Conservation (phyloP, 352 stramenopile genomes). For the Phytophthora capsici region DNA sequence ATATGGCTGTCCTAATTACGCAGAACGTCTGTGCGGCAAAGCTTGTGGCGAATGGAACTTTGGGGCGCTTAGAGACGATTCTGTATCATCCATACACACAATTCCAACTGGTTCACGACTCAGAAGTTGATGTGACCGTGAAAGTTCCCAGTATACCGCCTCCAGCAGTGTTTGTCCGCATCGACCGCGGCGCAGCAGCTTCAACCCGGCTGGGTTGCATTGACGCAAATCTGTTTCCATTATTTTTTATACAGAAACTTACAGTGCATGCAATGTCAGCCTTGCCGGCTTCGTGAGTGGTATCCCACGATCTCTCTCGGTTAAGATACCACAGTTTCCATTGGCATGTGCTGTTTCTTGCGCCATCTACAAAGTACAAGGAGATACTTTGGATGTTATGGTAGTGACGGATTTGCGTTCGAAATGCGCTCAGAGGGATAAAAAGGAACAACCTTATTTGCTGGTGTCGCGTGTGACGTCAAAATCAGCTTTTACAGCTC, state of each 20-base stretch:
- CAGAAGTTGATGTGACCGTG: neutral
- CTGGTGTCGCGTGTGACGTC: neutral
- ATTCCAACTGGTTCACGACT: neutral
- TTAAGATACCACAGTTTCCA: neutral
- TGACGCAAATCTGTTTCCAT: neutral
- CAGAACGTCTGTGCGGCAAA: constrained; percentile 8
- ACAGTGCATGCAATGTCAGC: neutral
- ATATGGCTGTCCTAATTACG: constrained; percentile 3
- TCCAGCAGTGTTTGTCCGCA: neutral
- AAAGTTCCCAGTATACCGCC: neutral
- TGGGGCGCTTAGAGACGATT: neutral
- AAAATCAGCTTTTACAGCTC: too few species aligned
- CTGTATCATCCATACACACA: neutral
- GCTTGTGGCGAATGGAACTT: constrained; percentile 4
- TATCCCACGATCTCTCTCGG: neutral
- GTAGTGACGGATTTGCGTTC: neutral
- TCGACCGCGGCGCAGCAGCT: neutral
- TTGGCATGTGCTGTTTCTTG: neutral
- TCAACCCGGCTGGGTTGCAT: neutral
- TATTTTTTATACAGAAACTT: neutral
- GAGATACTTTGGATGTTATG: neutral
- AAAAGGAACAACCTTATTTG: neutral
- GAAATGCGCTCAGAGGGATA: neutral
- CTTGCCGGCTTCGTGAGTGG: neutral
- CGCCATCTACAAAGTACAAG: neutral